Evolutionary conservation across 495 filamentous ascomycete species (phyloP).

Genomic region (Neurospora sp.): DNA sequence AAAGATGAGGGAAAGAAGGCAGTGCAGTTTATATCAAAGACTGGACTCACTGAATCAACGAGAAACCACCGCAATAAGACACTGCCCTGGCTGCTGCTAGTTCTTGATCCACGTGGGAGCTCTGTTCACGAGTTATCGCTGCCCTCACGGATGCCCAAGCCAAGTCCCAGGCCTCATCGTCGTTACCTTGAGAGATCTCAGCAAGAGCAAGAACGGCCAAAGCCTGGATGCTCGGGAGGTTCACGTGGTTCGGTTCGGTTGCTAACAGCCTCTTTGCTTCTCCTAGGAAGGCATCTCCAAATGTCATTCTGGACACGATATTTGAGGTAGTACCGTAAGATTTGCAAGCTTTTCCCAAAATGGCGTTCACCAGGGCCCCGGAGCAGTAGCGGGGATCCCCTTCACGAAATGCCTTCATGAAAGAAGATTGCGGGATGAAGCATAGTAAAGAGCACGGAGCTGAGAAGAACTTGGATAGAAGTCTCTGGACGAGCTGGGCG

Average conservation of each 20-base stretch:
- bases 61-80: conserved; percentile 16
- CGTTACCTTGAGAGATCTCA: conserved; percentile 17
- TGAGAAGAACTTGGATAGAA: conserved; percentile 13
- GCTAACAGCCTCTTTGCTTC: conserved; percentile 16
- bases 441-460: conserved; percentile 9
- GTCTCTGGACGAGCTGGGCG: conserved; percentile 9
- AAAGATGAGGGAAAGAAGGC: not conserved
- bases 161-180: conserved; percentile 14
- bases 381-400: conserved; percentile 15
- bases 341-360: conserved; percentile 15
- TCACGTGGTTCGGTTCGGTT: conserved; percentile 5
- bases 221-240: conserved; percentile 17
- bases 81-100: conserved; percentile 12
- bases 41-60: conserved; percentile 14
- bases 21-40: not conserved
- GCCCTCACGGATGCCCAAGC: conserved; percentile 14
- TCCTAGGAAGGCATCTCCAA: conserved; percentile 20
- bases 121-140: conserved; percentile 5
- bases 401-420: conserved; percentile 13
- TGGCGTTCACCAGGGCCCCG: conserved; percentile 17
- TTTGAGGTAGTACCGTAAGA: conserved; percentile 7
- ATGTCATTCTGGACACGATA: conserved; percentile 13
- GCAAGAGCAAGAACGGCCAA: conserved; percentile 16
- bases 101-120: conserved; percentile 1
- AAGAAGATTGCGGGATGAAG: conserved; percentile 11